Evolutionary conservation across 331 rosid species (phyloP).

Genomic region (Dryas integrifolia): DNA sequence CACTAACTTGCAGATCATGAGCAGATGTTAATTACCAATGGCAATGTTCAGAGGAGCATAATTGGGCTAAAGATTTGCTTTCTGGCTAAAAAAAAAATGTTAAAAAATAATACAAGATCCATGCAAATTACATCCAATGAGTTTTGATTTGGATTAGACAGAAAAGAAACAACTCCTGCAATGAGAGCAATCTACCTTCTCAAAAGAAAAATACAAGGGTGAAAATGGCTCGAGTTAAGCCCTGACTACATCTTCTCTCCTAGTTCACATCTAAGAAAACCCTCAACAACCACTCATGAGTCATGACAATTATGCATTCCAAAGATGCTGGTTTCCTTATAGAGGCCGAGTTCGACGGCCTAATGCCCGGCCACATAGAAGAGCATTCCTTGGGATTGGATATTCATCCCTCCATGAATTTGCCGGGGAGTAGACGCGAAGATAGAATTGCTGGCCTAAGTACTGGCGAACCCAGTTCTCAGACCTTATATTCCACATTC

Average conservation of each 20-base stretch:
- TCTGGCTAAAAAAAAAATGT: neutral
- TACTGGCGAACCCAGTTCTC: constrained; percentile 72
- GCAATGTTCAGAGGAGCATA: neutral
- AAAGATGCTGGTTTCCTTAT: constrained; percentile 9
- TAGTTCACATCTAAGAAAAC: neutral
- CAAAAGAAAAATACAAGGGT: neutral
- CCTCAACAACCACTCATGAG: constrained; percentile 15
- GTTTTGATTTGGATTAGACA: constrained; percentile 17
- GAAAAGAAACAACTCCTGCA: neutral
- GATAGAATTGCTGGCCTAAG: constrained; percentile 74
- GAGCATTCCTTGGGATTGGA: constrained; percentile 68
- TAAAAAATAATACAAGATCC: neutral
- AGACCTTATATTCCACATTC: constrained; percentile 81
- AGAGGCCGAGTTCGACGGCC: constrained; percentile 36
- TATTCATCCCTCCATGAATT: constrained; percentile 85
- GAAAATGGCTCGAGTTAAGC: constrained; percentile 21
- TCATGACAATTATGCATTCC: constrained; percentile 10
- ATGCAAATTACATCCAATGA: neutral
- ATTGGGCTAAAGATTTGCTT: neutral
- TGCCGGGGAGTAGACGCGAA: constrained; percentile 66
- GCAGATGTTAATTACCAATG: too few relatives aligned
- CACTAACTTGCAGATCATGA: too few relatives aligned
- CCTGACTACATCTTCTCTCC: constrained; percentile 3
- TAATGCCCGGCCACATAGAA: constrained; percentile 52
- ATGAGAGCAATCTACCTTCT: neutral